Conservation (phyloP, 78 protist species). For the Dictyostelium purpureum region DNA sequence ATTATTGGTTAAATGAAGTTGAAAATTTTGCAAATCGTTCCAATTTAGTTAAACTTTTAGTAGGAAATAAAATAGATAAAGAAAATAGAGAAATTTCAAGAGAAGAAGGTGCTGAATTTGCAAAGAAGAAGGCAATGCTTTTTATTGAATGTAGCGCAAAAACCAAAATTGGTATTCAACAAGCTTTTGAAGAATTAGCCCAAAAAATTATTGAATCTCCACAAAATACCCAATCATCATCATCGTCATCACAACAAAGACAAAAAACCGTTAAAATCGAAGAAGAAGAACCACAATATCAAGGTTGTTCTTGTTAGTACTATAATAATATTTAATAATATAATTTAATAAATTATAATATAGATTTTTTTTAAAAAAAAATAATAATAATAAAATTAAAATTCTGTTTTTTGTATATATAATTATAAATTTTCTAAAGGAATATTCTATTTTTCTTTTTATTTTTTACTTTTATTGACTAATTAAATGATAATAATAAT, state of each 20-base stretch:
- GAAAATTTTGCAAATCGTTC: conserved; percentile 73
- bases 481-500: too few species aligned
- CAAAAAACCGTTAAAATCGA: neutral
- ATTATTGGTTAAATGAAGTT: conserved; percentile 82
- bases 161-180: conserved; percentile 84
- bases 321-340: neutral
- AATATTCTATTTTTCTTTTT: neutral
- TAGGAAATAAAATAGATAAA: conserved; percentile 86
- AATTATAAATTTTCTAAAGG: neutral
- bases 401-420: neutral
- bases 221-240: conserved; percentile 3
- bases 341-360: neutral
- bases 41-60: conserved; percentile 63
- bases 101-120: conserved; percentile 89
- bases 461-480: too few species aligned
- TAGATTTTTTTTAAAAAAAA: neutral
- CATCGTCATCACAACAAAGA: neutral
- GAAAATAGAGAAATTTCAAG: conserved; percentile 82
- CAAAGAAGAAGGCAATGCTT: conserved; percentile 82
- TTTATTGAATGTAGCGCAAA: conserved; percentile 87
- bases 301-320: conserved; percentile 12
- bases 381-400: neutral
- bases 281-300: neutral
- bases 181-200: conserved; percentile 87
- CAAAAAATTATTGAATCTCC: conserved; percentile 79